phyloP scores from a whole-genome alignment of 768 basidiomycete genomes.

The Zangia roseola region DNA sequence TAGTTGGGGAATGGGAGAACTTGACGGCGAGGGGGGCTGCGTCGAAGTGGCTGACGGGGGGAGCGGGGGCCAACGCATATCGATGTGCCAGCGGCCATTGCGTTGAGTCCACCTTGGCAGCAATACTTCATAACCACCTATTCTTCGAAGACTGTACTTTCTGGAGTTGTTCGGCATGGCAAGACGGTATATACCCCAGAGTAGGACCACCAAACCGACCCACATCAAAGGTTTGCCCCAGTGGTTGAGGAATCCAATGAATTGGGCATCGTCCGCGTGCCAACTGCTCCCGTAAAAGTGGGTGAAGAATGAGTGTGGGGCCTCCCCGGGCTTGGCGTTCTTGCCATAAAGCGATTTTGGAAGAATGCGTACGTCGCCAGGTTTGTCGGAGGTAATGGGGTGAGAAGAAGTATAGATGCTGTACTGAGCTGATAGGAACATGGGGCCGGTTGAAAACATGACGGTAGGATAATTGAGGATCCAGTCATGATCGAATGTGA shows the following conservation, averaged over 20 bases:
- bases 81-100: constrained; percentile 72
- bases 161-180: constrained; percentile 58
- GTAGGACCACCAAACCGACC: constrained; percentile 69
- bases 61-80: constrained; percentile 55
- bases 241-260: constrained; percentile 86
- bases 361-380: constrained; percentile 82
- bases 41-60: constrained; percentile 42
- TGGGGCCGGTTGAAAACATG: constrained; percentile 99
- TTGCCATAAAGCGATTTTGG: constrained; percentile 99
- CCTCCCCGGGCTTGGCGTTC: constrained; percentile 80
- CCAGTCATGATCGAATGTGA: constrained; percentile 91
- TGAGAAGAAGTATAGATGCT: constrained; percentile 78
- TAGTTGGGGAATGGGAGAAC: constrained; percentile 46
- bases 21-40: constrained; percentile 46
- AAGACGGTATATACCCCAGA: constrained; percentile 64
- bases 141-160: constrained; percentile 55
- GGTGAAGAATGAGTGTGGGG: constrained; percentile 91
- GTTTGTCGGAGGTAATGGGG: constrained; percentile 47
- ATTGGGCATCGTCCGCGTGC: constrained; percentile 98
- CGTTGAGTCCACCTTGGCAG: constrained; percentile 72
- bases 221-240: constrained; percentile 92
- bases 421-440: constrained; percentile 96
- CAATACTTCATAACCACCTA: constrained; percentile 75
- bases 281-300: constrained; percentile 98
- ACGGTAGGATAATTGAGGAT: constrained; percentile 98